These are phyloP conservation scores for Pseudomicrostroma phylloplanum DNA, from an alignment of 1,284 basidiomycete species.

Conservation along the genomic window DNA sequence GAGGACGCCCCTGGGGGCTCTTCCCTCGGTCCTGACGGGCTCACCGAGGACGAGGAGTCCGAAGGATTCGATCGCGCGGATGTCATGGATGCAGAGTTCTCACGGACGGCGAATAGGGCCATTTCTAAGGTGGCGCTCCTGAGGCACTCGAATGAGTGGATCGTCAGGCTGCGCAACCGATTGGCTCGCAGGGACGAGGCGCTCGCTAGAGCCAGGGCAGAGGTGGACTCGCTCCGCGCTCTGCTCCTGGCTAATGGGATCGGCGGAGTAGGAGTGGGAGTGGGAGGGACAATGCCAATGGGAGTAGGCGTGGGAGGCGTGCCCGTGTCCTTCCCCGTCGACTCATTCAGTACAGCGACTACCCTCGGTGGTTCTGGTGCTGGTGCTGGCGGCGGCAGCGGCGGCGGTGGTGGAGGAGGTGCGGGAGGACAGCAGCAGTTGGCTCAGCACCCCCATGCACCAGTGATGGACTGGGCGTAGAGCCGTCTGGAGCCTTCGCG, in stretches of 20 bases:
- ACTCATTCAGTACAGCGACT: not conserved
- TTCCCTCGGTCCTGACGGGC: conserved; percentile 42
- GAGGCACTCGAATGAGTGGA: conserved; percentile 80
- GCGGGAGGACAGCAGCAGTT: not conserved
- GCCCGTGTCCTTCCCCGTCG: not conserved
- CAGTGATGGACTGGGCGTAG: conserved; percentile 8
- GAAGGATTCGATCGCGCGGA: conserved; percentile 35
- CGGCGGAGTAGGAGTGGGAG: not conserved
- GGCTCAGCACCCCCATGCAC: not conserved
- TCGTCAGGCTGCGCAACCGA: conserved; percentile 67
- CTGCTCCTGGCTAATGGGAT: conserved; percentile 24
- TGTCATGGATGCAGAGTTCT: conserved; percentile 24
- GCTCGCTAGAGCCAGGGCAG: conserved; percentile 64
- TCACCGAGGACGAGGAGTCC: conserved; percentile 32
- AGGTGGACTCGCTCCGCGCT: conserved; percentile 62
- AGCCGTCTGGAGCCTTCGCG: too few relatives aligned
- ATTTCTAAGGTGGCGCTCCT: conserved; percentile 89
- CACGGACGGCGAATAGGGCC: conserved; percentile 58
- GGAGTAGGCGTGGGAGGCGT: not conserved
- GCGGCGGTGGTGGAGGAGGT: not conserved
- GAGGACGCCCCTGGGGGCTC: conserved; percentile 45
- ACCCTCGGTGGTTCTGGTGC: not conserved
- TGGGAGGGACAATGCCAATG: not conserved
- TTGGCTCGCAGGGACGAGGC: conserved; percentile 77
- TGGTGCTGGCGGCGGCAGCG: not conserved